Conservation (phyloP, 768 basidiomycete species). For the Pulveroboletus sp. region DNA sequence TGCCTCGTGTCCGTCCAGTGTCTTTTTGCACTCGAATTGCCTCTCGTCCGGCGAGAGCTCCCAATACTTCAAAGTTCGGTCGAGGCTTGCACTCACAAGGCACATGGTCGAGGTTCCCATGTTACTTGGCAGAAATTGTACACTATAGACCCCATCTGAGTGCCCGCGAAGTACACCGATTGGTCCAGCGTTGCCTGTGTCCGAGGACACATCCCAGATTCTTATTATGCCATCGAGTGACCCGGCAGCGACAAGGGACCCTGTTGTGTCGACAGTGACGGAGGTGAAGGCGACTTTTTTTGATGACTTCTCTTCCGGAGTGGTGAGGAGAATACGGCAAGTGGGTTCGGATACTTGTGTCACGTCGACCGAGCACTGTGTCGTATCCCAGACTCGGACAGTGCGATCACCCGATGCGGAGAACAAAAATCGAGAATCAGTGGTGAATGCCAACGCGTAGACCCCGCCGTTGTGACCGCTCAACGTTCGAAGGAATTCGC, state of each 20-base stretch:
- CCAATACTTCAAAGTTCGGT: slow-evolving; percentile 39
- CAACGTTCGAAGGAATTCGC: slow-evolving; percentile 27
- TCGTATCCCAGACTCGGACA: slow-evolving; percentile 33
- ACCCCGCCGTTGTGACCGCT: slow-evolving; percentile 32
- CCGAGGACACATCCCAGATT: slow-evolving; percentile 46
- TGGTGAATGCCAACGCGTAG: slow-evolving; percentile 34
- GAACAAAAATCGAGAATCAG: slow-evolving; percentile 30
- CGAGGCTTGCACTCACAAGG: slow-evolving; percentile 30
- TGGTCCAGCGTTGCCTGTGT: slow-evolving; percentile 21
- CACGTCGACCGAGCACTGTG: slow-evolving; percentile 19
- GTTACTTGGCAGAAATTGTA: slow-evolving; percentile 28
- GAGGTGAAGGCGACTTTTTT: slow-evolving; percentile 29
- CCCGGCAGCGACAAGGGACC: slow-evolving; percentile 47
- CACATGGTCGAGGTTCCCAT: slow-evolving; percentile 23
- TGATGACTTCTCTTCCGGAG: slow-evolving; percentile 10
- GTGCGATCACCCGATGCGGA: slow-evolving; percentile 36
- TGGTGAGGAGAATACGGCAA: slow-evolving; percentile 19
- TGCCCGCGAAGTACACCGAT: slow-evolving; percentile 25
- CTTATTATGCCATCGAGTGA: slow-evolving; percentile 48
- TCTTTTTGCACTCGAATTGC: slow-evolving; percentile 27
- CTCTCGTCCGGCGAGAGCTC: slow-evolving; percentile 33
- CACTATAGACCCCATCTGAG: slow-evolving; percentile 26
- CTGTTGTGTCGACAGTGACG: slow-evolving; percentile 26
- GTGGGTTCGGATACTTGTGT: slow-evolving; percentile 16
- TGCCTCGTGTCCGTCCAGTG: slow-evolving; percentile 29